Evolutionary conservation across 1,284 basidiomycete species (phyloP), one percentile per base, ranked within the genome.

Genomic region (Apiotrichum brassicae): DNA sequence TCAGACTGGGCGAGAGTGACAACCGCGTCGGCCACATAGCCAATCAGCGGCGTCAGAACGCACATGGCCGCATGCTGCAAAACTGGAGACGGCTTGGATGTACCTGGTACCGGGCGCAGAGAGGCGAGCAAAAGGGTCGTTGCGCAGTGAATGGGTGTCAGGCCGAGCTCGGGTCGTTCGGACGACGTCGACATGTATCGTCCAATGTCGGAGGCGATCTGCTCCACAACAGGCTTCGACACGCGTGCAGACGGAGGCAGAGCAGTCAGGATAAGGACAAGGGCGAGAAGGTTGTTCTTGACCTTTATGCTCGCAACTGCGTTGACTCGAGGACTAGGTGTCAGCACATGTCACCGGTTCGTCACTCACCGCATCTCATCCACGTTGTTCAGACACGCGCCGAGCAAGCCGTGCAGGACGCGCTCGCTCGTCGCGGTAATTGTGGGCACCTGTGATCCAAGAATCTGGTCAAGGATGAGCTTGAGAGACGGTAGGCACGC

Each of bases 131-230:
- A 77, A 28, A 94, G 73, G 0, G 90, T 91, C 59, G 86, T 86
- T 0, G 86, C 81, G 63, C 93, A 95, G 61, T 97, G 89, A 1
- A 86, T 81, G 3, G 91, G 89, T 4, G 87, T 89, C n/a, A 90
- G 68, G 0, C 85, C 83, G 26, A 85, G 76, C 81, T 93, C 89
- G 25, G 68, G 63, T 22, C 68, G 59, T 79, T 78, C 13, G 72
- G 76, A 42, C 82, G 84, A 18, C 1, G 53, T 24, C 78, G 68
- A 22, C 83, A 72, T 56, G 48, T 69, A 87, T 58, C 92, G 86
- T 1, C 84, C 83, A 36, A 95, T 84, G 50, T 91, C 73, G 68
- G 85, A 87, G 64, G 87, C 93, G 18, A 81, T 81, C 59, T 91
- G 87, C 62, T 94, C 92, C 19, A 95, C 76, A 8, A 86, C 83